Evolutionary conservation across 1,284 basidiomycete species (phyloP).

Genomic region (Tausonia pullulans): DNA sequence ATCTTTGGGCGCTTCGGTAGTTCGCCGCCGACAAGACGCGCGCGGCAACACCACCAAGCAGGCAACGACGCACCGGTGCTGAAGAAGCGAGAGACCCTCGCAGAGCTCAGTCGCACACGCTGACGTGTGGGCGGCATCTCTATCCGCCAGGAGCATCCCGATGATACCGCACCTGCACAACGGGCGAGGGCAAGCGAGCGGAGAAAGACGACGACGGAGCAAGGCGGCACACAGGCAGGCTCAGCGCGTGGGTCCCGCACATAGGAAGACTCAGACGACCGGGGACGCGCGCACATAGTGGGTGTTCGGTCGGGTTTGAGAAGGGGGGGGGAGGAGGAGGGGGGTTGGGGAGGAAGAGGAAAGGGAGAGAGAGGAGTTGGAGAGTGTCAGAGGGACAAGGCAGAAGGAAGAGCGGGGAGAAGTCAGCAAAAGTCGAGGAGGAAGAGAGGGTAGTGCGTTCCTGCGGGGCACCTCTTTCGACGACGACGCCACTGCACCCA

Average conservation of each 20-base stretch:
- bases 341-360: neutral
- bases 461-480: no score
- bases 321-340: neutral
- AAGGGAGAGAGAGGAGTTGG: no score
- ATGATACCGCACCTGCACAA: constrained; percentile 67
- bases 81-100: constrained; percentile 79
- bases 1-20: neutral
- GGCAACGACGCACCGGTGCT: constrained; percentile 50
- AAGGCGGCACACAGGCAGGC: neutral
- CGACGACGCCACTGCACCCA: no score
- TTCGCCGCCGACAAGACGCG: neutral
- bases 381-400: no score
- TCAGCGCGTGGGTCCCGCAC: neutral
- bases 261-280: neutral
- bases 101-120: constrained; percentile 65
- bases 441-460: no score
- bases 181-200: neutral
- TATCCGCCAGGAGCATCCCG: constrained; percentile 69
- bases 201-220: neutral
- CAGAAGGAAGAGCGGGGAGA: no score
- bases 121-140: constrained; percentile 45
- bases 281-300: neutral
- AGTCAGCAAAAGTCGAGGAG: no score
- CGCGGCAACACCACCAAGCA: neutral
- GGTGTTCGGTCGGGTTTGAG: neutral